Percentiles rank a stretch among this genome's conserved stretches.
Evolutionary conservation across 192 early-diverging fungal species (phyloP).

Genomic region (Coemansia nantahalensis): DNA sequence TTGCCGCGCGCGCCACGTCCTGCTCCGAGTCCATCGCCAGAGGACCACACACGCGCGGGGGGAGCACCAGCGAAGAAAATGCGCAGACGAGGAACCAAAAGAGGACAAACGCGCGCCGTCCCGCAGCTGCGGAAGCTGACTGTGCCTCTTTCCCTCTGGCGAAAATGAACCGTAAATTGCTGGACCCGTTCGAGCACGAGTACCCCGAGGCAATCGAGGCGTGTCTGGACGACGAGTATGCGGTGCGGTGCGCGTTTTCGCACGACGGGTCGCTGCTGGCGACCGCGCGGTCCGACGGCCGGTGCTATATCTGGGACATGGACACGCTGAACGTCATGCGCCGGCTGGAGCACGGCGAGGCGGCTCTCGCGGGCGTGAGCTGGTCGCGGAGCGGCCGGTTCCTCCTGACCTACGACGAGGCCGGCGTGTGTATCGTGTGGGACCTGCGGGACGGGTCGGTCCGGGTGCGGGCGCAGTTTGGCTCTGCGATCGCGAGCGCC

Average conservation of each 20-base stretch:
- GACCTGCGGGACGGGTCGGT: slow-evolving; percentile 64
- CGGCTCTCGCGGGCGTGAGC: slow-evolving; percentile 71
- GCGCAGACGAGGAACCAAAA: background rate
- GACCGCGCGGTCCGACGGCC: slow-evolving; percentile 75
- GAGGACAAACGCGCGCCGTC: background rate
- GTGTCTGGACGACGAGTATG: slow-evolving; percentile 68
- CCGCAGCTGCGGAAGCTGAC: no score
- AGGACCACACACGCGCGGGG: background rate
- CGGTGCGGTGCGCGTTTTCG: slow-evolving; percentile 72
- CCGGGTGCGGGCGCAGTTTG: slow-evolving; percentile 62
- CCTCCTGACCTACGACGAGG: slow-evolving; percentile 74
- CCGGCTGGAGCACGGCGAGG: slow-evolving; percentile 73
- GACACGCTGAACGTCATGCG: slow-evolving; percentile 75
- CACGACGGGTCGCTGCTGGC: slow-evolving; percentile 77
- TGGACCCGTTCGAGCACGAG: slow-evolving; percentile 78
- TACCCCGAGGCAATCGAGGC: slow-evolving; percentile 78
- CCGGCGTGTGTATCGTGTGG: slow-evolving; percentile 87
- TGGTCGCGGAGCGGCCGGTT: slow-evolving; percentile 81
- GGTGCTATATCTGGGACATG: slow-evolving; percentile 83
- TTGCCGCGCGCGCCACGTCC: slow-evolving; percentile 21
- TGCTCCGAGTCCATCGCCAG: slow-evolving; percentile 11
- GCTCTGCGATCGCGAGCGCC: slow-evolving; percentile 66
- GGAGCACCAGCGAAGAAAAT: no score
- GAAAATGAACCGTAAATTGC: slow-evolving; percentile 56
- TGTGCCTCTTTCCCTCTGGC: no score